Conservation (phyloP, 2,329 filamentous ascomycete species). For the Fusarium nisikadoi region DNA sequence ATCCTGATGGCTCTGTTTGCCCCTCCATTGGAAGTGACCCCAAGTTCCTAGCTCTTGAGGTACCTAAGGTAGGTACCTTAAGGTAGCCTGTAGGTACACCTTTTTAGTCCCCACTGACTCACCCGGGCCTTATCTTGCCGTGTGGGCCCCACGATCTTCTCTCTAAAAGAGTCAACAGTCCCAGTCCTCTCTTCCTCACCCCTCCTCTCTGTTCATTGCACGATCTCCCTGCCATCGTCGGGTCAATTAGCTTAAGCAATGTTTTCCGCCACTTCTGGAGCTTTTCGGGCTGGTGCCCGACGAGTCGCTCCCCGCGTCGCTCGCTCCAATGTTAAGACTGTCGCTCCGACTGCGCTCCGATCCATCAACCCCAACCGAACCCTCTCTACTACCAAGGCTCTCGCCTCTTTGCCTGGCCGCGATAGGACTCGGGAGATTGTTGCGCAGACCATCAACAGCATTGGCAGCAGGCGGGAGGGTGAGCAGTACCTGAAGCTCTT, state of each 20-base stretch:
- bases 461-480: conserved; percentile 94
- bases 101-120: background rate
- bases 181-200: conserved; percentile 5
- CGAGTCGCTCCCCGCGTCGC: conserved; percentile 50
- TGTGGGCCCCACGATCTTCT: conserved; percentile 6
- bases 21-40: conserved; percentile 24
- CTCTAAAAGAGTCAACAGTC: conserved; percentile 19
- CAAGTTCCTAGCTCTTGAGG: background rate
- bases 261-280: conserved; percentile 56
- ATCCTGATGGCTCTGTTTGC: conserved; percentile 9
- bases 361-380: conserved; percentile 42
- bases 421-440: conserved; percentile 52
- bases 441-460: conserved; percentile 81
- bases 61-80: background rate
- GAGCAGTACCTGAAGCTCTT: conserved; percentile 98
- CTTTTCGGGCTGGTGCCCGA: conserved; percentile 57
- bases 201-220: conserved; percentile 10
- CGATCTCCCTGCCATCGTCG: conserved; percentile 13
- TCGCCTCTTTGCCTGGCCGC: conserved; percentile 33
- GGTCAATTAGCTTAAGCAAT: conserved; percentile 49
- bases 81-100: background rate
- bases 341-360: conserved; percentile 41
- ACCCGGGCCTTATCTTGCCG: conserved; percentile 4
- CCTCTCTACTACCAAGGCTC: conserved; percentile 39
- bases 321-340: conserved; percentile 33